These are phyloP conservation scores for Fusarium brachygibbosum DNA, from an alignment of 2,329 filamentous ascomycete genomes.

Conservation along the genomic window DNA sequence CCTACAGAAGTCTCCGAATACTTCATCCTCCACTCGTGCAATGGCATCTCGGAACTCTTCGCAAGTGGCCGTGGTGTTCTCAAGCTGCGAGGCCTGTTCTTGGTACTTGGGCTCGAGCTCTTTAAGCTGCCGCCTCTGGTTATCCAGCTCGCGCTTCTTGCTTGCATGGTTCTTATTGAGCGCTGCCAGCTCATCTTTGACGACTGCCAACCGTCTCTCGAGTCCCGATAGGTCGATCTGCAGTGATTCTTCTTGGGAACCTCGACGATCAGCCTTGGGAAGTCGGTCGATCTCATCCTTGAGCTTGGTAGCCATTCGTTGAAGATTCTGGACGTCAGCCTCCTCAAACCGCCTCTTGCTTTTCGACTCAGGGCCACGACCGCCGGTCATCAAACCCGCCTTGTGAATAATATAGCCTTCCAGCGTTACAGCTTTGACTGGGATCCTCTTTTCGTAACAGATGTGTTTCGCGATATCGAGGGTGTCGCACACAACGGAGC, in stretches of 20 bases:
- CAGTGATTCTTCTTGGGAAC: conserved; percentile 82
- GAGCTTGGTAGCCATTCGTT: conserved; percentile 80
- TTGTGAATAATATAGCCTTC: conserved; percentile 98
- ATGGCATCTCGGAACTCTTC: conserved; percentile 73
- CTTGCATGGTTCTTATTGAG: conserved; percentile 86
- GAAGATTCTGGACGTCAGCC: conserved; percentile 87
- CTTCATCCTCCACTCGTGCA: conserved; percentile 84
- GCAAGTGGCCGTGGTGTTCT: conserved; percentile 66
- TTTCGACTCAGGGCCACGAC: conserved; percentile 81
- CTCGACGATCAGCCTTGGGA: conserved; percentile 81
- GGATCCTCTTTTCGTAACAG: conserved; percentile 85
- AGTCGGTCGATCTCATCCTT: conserved; percentile 83
- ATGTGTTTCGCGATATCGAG: conserved; percentile 89
- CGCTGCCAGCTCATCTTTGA: conserved; percentile 80
- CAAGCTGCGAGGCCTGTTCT: conserved; percentile 77
- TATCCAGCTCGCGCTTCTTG: conserved; percentile 84
- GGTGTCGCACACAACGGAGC: conserved; percentile 93
- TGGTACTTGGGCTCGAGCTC: conserved; percentile 84
- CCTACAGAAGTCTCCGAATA: conserved; percentile 88
- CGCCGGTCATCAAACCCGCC: conserved; percentile 95
- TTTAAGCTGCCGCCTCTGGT: conserved; percentile 78
- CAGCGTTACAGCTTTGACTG: conserved; percentile 93
- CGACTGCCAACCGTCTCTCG: conserved; percentile 79
- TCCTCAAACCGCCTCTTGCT: conserved; percentile 90
- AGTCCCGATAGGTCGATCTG: conserved; percentile 84